phyloP scores from a whole-genome alignment of 352 stramenopile species.

The Globisporangium abappressorium region DNA sequence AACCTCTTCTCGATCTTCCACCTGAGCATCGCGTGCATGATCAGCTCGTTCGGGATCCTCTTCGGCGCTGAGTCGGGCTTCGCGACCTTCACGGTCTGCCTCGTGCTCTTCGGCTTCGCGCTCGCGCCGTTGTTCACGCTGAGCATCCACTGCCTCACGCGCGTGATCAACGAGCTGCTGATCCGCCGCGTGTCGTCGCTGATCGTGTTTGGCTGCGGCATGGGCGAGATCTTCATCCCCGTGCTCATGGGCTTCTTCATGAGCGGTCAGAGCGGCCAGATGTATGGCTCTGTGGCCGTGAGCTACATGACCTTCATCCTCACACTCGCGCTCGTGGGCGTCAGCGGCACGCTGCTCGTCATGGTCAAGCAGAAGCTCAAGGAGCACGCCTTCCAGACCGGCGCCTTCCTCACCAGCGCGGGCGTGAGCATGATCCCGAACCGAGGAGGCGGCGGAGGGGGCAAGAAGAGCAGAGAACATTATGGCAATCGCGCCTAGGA shows the following conservation, averaged over 20 bases:
- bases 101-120: constrained; percentile 61
- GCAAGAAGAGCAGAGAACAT: constrained; percentile 9
- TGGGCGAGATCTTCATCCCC: constrained; percentile 80
- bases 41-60: constrained; percentile 65
- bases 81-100: constrained; percentile 43
- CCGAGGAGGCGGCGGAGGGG: background rate
- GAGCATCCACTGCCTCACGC: constrained; percentile 80
- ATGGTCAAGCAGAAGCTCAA: constrained; percentile 68
- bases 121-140: constrained; percentile 79
- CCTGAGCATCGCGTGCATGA: constrained; percentile 57
- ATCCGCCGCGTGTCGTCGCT: constrained; percentile 77
- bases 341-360: constrained; percentile 62
- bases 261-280: constrained; percentile 72
- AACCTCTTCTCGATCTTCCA: constrained; percentile 58
- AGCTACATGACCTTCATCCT: constrained; percentile 82
- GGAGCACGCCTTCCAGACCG: constrained; percentile 23
- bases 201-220: constrained; percentile 83
- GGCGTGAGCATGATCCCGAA: constrained; percentile 5
- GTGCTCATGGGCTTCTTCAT: constrained; percentile 89
- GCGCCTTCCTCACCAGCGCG: background rate
- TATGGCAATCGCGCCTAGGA: constrained; percentile 1
- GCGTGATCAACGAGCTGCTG: constrained; percentile 77
- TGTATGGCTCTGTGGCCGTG: constrained; percentile 66
- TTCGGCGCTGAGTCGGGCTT: constrained; percentile 59
- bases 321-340: constrained; percentile 62